Evolutionary conservation across 352 stramenopile species (phyloP), one percentile per base, ranked within the genome.

Genomic region (Blastocystis sp.): DNA sequence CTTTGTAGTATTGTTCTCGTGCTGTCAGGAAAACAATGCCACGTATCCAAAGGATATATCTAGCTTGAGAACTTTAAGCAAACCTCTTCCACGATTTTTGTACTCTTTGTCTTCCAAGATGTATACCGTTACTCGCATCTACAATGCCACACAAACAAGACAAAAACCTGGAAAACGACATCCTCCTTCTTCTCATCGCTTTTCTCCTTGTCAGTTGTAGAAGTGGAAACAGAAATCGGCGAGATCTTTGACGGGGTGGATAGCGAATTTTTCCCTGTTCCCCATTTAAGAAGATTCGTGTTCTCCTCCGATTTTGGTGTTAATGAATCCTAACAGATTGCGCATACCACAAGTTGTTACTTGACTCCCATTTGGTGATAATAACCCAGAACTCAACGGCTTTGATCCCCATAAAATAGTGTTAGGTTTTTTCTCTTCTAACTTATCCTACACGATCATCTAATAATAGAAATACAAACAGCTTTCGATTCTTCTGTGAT

Each of bases 61-160:
- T 41, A 80, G 63, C 9, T 34, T 15, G 43, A 80, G 20, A 20
- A 80, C 34, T 11, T 64, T 62, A 5, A 80, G 55, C 70, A 80
- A 62, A n/a, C 70, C 70, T 23, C 64, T 80, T 34, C 70, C 70
- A 26, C 70, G 70, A 9, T 23, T 34, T 39, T 80, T 80, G 43
- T 62, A 80, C 54, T 80, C 70, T 20, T 62, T 80, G 62, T 63
- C 70, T 26, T 61, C 70, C 23, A 80, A 37, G 15, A 50, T 53
- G 50, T 47, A 80, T 8, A 63, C 70, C 18, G 20, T 63, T 3
- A 80, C 70, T 41, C 45, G 39, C 5, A 62, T 54, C 70, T 80
- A 63, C 3, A 37, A 45, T 18, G 62, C 29, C 26, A 29, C 11
- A 18, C 62, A 47, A 47, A 3, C 0, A 9, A 5, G 39, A 47